Evolutionary conservation across 805 yeast species (phyloP), one percentile per base, ranked within the genome.

Genomic region (Starmera caribaea): DNA sequence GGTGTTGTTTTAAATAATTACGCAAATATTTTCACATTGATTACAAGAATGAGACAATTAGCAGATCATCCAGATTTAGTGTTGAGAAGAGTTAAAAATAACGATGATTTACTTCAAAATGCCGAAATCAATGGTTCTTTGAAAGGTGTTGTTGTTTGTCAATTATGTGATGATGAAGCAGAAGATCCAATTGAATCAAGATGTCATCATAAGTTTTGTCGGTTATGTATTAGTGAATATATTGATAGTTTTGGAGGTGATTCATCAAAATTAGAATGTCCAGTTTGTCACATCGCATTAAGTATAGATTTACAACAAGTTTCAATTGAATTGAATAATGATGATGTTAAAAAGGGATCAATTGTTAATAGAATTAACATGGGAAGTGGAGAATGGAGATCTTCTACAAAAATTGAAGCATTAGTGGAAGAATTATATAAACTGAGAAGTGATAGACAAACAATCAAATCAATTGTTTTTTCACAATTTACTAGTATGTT

Each of bases 21-120:
- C 63, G 98, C 98, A 35, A 92, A 92, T 54, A 92, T 92, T 53
- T 92, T 92, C 64, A 89, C 97, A 0, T 70, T 92, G 41, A 89
- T 92, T 53, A 92, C 98, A 0, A 69, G 98, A 51, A 94, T 92
- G 98, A 76, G 99, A 52, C 98, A 92, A 61, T 68, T 92, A 50
- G 97, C 98, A 0, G 98, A 92, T 58, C 99, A 92, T 60, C 99
- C 99, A 0, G 99, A 92, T 62, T 66, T 92, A 45, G 97, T 92
- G 1, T 66, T 92, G 55, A 79, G 88, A 48, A 69, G 89, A 38
- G 71, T 79, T 27, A 74, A 74, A 3, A 56, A 58, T 30, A 59
- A 51, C 16, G 47, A 58, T 16, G 57, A 62, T 51, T 48, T 59
- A 49, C 26, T 21, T 21, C 6, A 21, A 7, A 21, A 21, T 21